A percentile compares a stretch with the other conserved stretches of the same genome.
These are phyloP conservation scores for Pezicula neosporulosa DNA, from an alignment of 2,329 filamentous ascomycete species.

Conservation along the genomic window DNA sequence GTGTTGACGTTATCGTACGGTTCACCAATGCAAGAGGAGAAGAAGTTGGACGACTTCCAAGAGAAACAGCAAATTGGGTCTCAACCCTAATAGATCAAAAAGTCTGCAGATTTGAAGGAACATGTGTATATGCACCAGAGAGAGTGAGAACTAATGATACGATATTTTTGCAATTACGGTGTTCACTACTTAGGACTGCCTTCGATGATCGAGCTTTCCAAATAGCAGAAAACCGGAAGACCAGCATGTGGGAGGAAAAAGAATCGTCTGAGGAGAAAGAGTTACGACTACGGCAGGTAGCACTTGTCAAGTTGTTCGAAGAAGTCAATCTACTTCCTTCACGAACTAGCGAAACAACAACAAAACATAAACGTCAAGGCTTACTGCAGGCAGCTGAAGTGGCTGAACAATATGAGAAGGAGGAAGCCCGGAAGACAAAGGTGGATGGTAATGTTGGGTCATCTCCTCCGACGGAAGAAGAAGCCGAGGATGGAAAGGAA, in stretches of 20 bases:
- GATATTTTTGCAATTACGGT: conserved; percentile 83
- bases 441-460: conserved; percentile 9
- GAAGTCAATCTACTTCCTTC: conserved; percentile 82
- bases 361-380: conserved; percentile 77
- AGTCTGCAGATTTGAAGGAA: conserved; percentile 81
- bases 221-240: conserved; percentile 65
- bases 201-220: conserved; percentile 66
- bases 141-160: conserved; percentile 86
- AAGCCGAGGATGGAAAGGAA: conserved; percentile 80
- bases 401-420: conserved; percentile 71
- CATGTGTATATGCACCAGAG: conserved; percentile 86
- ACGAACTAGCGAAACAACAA: conserved; percentile 67
- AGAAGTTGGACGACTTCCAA: conserved; percentile 83
- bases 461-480: conserved; percentile 49
- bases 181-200: conserved; percentile 69
- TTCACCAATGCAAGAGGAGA: conserved; percentile 78
- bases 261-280: conserved; percentile 84
- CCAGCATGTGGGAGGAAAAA: conserved; percentile 75
- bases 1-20: conserved; percentile 83
- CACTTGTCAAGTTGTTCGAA: conserved; percentile 82
- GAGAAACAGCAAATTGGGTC: conserved; percentile 87
- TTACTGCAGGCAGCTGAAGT: conserved; percentile 84
- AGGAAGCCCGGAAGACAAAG: conserved; percentile 35
- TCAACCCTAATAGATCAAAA: conserved; percentile 89
- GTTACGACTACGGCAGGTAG: conserved; percentile 79